These are phyloP conservation scores for Homolaphlyctis polyrhiza DNA, from an alignment of 371 early-diverging fungal species.

Conservation along the genomic window DNA sequence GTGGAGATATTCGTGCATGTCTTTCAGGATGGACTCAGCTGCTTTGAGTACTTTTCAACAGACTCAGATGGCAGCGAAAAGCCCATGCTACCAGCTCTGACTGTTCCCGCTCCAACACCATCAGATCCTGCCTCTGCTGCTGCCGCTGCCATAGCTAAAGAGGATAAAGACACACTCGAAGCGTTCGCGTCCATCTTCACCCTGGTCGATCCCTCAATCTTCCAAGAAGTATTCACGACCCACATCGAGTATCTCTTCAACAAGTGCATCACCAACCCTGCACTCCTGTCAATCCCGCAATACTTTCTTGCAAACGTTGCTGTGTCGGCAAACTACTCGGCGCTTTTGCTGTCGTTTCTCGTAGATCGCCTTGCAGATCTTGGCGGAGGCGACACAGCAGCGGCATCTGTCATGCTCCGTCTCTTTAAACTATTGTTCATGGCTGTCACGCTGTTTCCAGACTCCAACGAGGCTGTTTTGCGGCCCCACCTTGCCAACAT, in stretches of 20 bases:
- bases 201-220: slow-evolving; percentile 80
- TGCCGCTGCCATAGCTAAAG: slow-evolving; percentile 36
- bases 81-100: slow-evolving; percentile 7
- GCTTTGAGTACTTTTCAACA: slow-evolving; percentile 69
- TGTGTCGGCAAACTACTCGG: slow-evolving; percentile 72
- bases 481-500: slow-evolving; percentile 86
- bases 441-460: slow-evolving; percentile 90
- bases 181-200: slow-evolving; percentile 86
- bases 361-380: slow-evolving; percentile 79
- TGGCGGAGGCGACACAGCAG: slow-evolving; percentile 69
- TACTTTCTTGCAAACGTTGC: slow-evolving; percentile 69
- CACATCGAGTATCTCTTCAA: slow-evolving; percentile 85
- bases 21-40: slow-evolving; percentile 79
- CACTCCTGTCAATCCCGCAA: slow-evolving; percentile 82
- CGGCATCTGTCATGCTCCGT: slow-evolving; percentile 78
- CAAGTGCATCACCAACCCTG: slow-evolving; percentile 70
- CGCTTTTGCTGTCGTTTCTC: slow-evolving; percentile 70
- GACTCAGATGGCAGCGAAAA: neutral
- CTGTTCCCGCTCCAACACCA: slow-evolving; percentile 10
- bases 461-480: slow-evolving; percentile 82
- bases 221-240: slow-evolving; percentile 91
- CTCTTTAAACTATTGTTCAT: slow-evolving; percentile 91
- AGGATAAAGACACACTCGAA: slow-evolving; percentile 89
- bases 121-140: slow-evolving; percentile 55
- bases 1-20: slow-evolving; percentile 47